Base-by-base conservation (phyloP, 305 asterid species). In the Coffea humblotiana region DNA sequence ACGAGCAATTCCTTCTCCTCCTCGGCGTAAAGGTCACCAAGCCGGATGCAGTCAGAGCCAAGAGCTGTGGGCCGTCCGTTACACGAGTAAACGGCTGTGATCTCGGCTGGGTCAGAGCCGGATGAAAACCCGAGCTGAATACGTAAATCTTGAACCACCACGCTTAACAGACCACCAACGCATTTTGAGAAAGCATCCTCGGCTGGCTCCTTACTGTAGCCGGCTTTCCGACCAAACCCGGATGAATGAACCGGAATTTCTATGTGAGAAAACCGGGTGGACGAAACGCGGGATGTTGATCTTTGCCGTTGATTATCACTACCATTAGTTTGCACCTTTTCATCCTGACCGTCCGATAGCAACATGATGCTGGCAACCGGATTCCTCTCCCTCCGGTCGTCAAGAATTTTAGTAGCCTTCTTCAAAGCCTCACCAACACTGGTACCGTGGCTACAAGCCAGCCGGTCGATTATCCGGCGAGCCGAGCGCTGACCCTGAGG, bases 81-180 rank as follows among this genome's bases (percentile, higher is more conserved):
- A 76, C 88, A 83, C 1, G 93, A 87, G 78, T 95, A 95, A 1
- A 90, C 90, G 7, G 94, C 97, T 23, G 90, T 81, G 29, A 96
- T 89, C 71, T 96, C 97, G 3, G 89, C 98, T 7, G 97, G 97
- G 49, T 94, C 98, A 2, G 98, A 94, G 63, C 97, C 97, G 49
- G 86, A 35, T 0, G 87, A 88, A 70, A 91, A 88, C 1, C 90
- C 91, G 27, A 94, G 86, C 74, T 90, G 93, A 66, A 96, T 85
- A 2, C 89, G 85, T 75, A 94, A 73, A 75, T 96, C 98, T 60
- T 92, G 97, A 66, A 87, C 97, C 5, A 94, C 97, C 8, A 96
- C 98, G 77, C 98, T 91, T 1, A 96, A 16, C 32, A 96, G 82
- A 6, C 95, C 97, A 0, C 97, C 92, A 23, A 96, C 97, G 75